These are phyloP conservation scores for Didymella lethalis DNA, from an alignment of 2,329 filamentous ascomycete species.

Conservation along the genomic window DNA sequence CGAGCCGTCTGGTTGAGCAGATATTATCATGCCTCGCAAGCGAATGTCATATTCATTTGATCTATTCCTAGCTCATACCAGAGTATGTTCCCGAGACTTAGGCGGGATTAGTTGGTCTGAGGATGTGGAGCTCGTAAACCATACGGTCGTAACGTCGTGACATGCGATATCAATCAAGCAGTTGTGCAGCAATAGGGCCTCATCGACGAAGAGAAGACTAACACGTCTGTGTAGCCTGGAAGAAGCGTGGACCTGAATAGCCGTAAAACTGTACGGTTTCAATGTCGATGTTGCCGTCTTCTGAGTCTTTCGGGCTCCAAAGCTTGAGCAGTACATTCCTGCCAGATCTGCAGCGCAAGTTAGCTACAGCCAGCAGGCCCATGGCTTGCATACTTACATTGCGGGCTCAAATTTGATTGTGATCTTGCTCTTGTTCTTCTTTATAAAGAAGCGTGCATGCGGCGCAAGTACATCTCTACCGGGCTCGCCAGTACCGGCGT, in stretches of 20 bases:
- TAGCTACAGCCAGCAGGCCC: not conserved
- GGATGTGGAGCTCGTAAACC: not conserved
- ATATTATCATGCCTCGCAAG: not conserved
- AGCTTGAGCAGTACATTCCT: constrained; percentile 88
- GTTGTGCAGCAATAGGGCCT: not conserved
- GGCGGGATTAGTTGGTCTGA: not conserved
- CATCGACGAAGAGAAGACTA: constrained; percentile 12
- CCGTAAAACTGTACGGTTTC: constrained; percentile 85
- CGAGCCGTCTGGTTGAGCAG: constrained; percentile 4
- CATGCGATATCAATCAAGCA: not conserved
- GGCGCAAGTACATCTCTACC: constrained; percentile 65
- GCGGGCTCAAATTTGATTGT: constrained; percentile 86
- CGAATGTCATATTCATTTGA: not conserved
- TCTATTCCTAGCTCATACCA: not conserved
- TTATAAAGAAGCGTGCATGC: constrained; percentile 84
- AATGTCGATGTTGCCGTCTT: constrained; percentile 82
- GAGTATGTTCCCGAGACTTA: not conserved
- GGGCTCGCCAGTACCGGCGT: constrained; percentile 27
- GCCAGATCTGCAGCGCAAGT: constrained; percentile 63
- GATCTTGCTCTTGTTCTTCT: constrained; percentile 81
- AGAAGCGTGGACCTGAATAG: constrained; percentile 85
- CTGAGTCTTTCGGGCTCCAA: constrained; percentile 74
- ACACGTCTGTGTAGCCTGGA: constrained; percentile 69
- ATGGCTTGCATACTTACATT: constrained; percentile 57
- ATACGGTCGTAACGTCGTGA: constrained; percentile 6